These are phyloP conservation scores for Candida orba DNA, from an alignment of 805 yeast genomes.

Conservation along the genomic window DNA sequence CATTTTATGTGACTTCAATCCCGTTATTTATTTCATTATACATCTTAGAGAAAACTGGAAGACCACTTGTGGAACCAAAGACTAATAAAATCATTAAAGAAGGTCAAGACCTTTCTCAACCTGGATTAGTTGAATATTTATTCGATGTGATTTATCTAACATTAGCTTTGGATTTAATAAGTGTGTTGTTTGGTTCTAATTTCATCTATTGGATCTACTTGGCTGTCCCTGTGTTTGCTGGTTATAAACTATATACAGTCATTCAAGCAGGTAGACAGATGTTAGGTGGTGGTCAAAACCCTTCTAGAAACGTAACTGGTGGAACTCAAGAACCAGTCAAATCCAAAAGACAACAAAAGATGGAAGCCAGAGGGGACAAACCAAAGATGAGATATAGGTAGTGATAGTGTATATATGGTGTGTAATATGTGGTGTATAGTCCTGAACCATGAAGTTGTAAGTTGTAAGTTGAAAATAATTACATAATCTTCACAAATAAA, in stretches of 20 bases:
- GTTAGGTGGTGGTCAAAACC: constrained; percentile 17
- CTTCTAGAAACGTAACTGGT: background rate
- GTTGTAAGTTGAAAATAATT: too few relatives aligned
- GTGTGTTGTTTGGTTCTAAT: constrained; percentile 37
- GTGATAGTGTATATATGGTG: constrained; percentile 16
- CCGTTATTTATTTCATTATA: constrained; percentile 34
- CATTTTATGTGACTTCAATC: constrained; percentile 22
- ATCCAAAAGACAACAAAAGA: constrained; percentile 35
- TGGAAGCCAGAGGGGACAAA: constrained; percentile 33
- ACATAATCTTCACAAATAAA: background rate
- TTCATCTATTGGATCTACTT: constrained; percentile 36
- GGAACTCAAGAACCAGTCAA: constrained; percentile 14
- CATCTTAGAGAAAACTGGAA: constrained; percentile 40
- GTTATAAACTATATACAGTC: constrained; percentile 36
- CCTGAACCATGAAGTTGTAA: too few relatives aligned
- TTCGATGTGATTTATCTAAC: constrained; percentile 50
- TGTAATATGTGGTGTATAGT: too few relatives aligned
- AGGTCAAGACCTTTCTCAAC: constrained; percentile 43
- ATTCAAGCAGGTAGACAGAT: constrained; percentile 20
- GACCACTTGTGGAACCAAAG: constrained; percentile 36
- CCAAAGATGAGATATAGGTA: constrained; percentile 30
- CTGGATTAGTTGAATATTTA: constrained; percentile 46
- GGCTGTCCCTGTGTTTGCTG: constrained; percentile 38
- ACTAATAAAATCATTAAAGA: constrained; percentile 31
- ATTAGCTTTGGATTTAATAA: constrained; percentile 38